A percentile compares a stretch with the other conserved stretches of the same genome.
These are phyloP conservation scores for Penicillium lagena DNA, from an alignment of 495 filamentous ascomycete genomes.

Conservation along the genomic window DNA sequence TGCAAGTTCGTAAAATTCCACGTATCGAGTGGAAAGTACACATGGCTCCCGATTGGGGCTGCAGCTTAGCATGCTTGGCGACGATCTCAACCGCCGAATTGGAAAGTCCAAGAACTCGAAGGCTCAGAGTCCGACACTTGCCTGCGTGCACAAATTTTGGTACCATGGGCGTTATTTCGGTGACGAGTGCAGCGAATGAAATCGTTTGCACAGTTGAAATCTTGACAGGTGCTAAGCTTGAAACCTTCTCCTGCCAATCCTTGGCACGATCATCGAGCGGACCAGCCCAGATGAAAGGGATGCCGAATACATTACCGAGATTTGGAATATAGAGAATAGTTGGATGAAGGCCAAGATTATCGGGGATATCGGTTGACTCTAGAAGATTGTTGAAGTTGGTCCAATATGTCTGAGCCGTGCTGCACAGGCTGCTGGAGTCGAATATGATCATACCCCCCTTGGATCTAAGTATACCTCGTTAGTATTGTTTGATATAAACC, in stretches of 20 bases:
- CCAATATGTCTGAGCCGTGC: neutral
- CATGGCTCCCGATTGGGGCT: neutral
- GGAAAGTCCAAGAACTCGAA: neutral
- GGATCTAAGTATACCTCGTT: no score
- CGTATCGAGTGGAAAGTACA: neutral
- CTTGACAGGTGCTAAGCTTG: neutral
- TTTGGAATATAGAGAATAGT: neutral
- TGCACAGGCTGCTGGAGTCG: neutral
- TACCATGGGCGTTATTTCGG: neutral
- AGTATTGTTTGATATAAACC: no score
- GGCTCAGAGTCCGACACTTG: neutral
- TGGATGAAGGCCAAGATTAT: neutral
- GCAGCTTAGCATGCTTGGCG: neutral
- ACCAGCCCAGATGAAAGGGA: neutral
- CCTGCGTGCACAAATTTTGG: neutral
- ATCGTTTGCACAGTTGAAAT: neutral
- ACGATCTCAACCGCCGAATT: neutral
- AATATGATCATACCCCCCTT: neutral
- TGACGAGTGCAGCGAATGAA: neutral
- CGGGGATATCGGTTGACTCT: neutral
- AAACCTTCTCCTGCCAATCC: neutral
- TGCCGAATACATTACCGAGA: neutral
- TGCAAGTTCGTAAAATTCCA: neutral
- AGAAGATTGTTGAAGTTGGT: neutral
- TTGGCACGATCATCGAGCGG: neutral